Base-by-base conservation (phyloP, 305 asterid genomes). In the Euphrasia arctica region DNA sequence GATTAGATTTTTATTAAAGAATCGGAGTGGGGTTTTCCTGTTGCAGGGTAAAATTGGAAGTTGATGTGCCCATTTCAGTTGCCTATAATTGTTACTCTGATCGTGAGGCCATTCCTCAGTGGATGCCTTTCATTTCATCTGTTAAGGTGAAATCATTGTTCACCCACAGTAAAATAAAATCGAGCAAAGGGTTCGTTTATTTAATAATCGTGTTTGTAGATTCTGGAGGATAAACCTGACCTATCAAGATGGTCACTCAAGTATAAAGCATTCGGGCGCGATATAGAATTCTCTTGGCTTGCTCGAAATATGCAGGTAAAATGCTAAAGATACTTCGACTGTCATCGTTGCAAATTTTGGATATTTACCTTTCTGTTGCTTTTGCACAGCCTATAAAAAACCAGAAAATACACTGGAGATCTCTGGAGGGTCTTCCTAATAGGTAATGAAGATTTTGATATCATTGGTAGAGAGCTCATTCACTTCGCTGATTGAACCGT, bases 111-210 rank as follows among this genome's bases (percentile, higher is more conserved):
- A 87, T 91, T 72, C 82, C 98, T 69, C 80, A 78, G 57, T 91
- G 98, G 98, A 89, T 91, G 97, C 98, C 98, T 7, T 91, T 91
- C 80, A 91, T 91, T 82, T 87, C 97, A 14, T 61, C 95, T 12
- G 98, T 91, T 2, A 81, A 85, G 95, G 98, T 85, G 49, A 42
- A 10, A 10, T 43, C 11, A 43, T 43, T 39, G n/a, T 39, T 39
- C 10, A 36, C 9, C 42, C 42, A 39, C 43, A 7, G 43, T 39
- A 6, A 39, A 39, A 9, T 6, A 43, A 49, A 49, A 11, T 49
- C 54, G 6, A n/a, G 54, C 54, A 49, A 49, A 13, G 56, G 70
- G 29, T 39, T 58, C 28, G 15, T 12, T 11, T 63, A 12, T 64
- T 29, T 3, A 11, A 31, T 39, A 9, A 60, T 61, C 67, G 45